These are phyloP conservation scores for Hippophae tibetana DNA, from an alignment of 306 rosid species.

Conservation along the genomic window DNA sequence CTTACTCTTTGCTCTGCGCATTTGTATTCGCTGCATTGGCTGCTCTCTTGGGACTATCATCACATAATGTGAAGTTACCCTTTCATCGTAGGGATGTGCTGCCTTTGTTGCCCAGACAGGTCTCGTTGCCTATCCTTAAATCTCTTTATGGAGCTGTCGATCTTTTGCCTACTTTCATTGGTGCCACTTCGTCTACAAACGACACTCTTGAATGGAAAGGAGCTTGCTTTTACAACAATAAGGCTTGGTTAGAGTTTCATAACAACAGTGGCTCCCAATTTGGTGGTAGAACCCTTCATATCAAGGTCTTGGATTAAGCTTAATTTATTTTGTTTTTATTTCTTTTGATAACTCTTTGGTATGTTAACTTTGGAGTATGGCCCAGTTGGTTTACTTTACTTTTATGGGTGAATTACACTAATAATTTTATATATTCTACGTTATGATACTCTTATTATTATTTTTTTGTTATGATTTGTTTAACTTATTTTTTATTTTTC, in stretches of 20 bases:
- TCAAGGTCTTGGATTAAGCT: conserved; percentile 37
- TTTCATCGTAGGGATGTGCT: conserved; percentile 58
- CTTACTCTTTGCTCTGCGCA: neutral
- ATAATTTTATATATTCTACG: too few relatives aligned
- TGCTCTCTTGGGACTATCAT: neutral
- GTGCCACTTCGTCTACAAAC: conserved; percentile 44
- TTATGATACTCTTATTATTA: too few relatives aligned
- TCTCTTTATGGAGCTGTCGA: conserved; percentile 63
- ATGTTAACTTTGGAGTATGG: too few relatives aligned
- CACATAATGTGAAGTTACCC: conserved; percentile 23
- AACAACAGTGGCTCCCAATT: conserved; percentile 47
- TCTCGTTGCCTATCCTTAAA: conserved; percentile 78
- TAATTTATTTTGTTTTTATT: neutral
- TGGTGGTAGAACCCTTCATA: conserved; percentile 92
- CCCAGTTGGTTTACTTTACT: too few relatives aligned
- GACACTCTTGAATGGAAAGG: conserved; percentile 55
- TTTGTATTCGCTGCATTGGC: conserved; percentile 19
- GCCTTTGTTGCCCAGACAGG: conserved; percentile 62
- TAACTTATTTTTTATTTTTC: too few relatives aligned
- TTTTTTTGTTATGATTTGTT: too few relatives aligned
- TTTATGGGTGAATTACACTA: too few relatives aligned
- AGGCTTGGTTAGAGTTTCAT: conserved; percentile 80
- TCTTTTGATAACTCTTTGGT: neutral
- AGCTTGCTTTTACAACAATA: conserved; percentile 63
- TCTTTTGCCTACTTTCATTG: conserved; percentile 69